Evolutionary conservation across 495 filamentous ascomycete species (phyloP), one percentile per base, ranked within the genome.

Genomic region (Lasiosphaeria hispida): DNA sequence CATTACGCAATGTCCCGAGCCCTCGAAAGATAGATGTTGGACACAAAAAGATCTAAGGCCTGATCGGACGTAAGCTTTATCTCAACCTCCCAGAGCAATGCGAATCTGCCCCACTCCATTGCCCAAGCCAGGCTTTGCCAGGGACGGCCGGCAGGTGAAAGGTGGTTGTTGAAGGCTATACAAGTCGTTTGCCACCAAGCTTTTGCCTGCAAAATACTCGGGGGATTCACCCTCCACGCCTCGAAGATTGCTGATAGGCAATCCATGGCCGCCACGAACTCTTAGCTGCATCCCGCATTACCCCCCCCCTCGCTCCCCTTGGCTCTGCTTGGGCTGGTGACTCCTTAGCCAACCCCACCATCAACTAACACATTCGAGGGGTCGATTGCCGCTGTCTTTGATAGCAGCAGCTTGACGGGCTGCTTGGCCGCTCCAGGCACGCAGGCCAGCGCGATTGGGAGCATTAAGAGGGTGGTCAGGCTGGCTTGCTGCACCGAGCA

Each of bases 281-380:
- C 48, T 23, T 34, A 50, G 33, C 30, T 33, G 30, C 48, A 34
- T 50, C 36, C 30, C 10, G 39, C 39, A 13, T 23, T 34, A n/a
- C n/a, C 48, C 48, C 19, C 48, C 36, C 39, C 14, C 2, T 41
- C 2, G 39, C 39, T 47, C 10, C n/a, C 48, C 17, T 50, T 14
- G 30, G 37, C 37, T 6, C 48, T 14, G 17, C 49, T 19, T 15
- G 39, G 23, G 15, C 48, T 41, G 41, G 37, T 35, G 30, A 50
- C 41, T 42, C 49, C 41, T 50, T 34, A 17, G 38, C 49, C 13
- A 48, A 62, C 62, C 62, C 62, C 62, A 58, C 62, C 39, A 62
- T 58, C 39, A 33, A 62, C 54, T 62, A 64, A 64, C 59, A 64
- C 48, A n/a, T 23, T 57, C 49, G 36, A 15, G 39, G 43, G 45